phyloP scores from a whole-genome alignment of 2,329 filamentous ascomycete species.

The Helotiales sp. region DNA sequence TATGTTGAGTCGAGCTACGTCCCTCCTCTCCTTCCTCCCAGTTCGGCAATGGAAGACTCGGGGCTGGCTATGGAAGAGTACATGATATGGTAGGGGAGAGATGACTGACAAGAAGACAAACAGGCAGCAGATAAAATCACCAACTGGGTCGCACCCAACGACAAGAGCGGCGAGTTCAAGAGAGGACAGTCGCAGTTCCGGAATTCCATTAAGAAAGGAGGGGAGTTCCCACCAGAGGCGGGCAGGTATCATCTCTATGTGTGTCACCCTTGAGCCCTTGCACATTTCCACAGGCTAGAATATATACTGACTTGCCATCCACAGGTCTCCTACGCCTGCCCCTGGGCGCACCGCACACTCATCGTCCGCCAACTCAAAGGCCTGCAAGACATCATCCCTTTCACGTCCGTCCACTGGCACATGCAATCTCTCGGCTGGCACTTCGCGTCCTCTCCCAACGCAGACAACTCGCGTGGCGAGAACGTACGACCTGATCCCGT shows the following conservation, averaged over 20 bases:
- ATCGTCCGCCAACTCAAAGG: slow-evolving; percentile 92
- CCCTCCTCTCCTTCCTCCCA: not conserved
- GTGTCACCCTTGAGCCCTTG: slow-evolving; percentile 85
- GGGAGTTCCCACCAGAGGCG: slow-evolving; percentile 76
- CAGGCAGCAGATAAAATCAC: slow-evolving; percentile 63
- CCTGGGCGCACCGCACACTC: slow-evolving; percentile 82
- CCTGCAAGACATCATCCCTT: slow-evolving; percentile 78
- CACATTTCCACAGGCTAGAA: slow-evolving; percentile 59
- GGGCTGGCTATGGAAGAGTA: too few relatives aligned
- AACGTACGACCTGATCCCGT: slow-evolving; percentile 69
- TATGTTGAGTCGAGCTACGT: slow-evolving; percentile 25
- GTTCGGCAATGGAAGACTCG: not conserved
- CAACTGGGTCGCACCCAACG: slow-evolving; percentile 79
- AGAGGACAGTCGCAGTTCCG: slow-evolving; percentile 84
- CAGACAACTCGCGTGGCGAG: slow-evolving; percentile 59
- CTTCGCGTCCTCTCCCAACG: slow-evolving; percentile 61
- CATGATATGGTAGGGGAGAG: not conserved
- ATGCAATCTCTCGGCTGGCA: slow-evolving; percentile 72
- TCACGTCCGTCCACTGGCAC: slow-evolving; percentile 57
- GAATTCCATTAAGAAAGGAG: slow-evolving; percentile 64
- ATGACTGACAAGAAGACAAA: too few relatives aligned
- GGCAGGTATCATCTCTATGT: slow-evolving; percentile 91
- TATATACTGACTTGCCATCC: slow-evolving; percentile 68
- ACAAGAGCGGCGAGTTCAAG: slow-evolving; percentile 91
- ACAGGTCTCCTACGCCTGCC: slow-evolving; percentile 53